Conservation (phyloP, 371 early-diverging fungal species). For the Rhizoclosmatium hyalinum region DNA sequence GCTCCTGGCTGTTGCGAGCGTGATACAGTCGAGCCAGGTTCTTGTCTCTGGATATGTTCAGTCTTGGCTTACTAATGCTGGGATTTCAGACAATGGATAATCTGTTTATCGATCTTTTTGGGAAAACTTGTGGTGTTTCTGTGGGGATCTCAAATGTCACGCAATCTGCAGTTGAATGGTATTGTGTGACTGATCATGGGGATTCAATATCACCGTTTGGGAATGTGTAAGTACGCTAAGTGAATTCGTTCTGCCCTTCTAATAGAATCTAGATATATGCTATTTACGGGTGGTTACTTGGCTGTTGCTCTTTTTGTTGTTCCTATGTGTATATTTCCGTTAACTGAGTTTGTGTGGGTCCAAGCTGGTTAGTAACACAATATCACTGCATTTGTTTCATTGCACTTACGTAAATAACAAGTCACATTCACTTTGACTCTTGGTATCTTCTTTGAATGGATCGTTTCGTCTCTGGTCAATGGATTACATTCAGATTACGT, state of each 20-base stretch:
- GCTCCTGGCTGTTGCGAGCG: slow-evolving; percentile 28
- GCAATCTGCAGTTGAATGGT: slow-evolving; percentile 3
- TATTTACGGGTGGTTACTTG: slow-evolving; percentile 43
- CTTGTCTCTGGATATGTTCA: neutral
- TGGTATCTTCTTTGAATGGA: slow-evolving; percentile 43
- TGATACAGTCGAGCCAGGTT: slow-evolving; percentile 41
- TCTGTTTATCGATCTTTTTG: slow-evolving; percentile 51
- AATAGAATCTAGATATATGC: slow-evolving; percentile 29
- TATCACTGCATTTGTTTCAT: no score
- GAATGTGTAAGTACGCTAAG: slow-evolving; percentile 13
- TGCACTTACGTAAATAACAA: slow-evolving; percentile 10
- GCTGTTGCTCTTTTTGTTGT: slow-evolving; percentile 31
- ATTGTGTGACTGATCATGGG: slow-evolving; percentile 33
- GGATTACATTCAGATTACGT: slow-evolving; percentile 28
- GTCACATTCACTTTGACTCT: slow-evolving; percentile 41
- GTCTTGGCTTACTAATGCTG: neutral
- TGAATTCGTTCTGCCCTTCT: neutral
- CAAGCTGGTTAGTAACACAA: slow-evolving; percentile 20
- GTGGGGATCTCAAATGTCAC: slow-evolving; percentile 22
- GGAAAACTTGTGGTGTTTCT: slow-evolving; percentile 51
- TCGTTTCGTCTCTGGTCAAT: slow-evolving; percentile 17
- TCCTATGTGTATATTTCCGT: slow-evolving; percentile 34
- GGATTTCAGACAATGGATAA: slow-evolving; percentile 48
- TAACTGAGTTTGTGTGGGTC: slow-evolving; percentile 33
- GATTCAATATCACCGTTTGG: slow-evolving; percentile 40